Evolutionary conservation across 2,329 filamentous ascomycete species (phyloP), one percentile per base, ranked within the genome.

Genomic region (Ceratocystis ficicola): DNA sequence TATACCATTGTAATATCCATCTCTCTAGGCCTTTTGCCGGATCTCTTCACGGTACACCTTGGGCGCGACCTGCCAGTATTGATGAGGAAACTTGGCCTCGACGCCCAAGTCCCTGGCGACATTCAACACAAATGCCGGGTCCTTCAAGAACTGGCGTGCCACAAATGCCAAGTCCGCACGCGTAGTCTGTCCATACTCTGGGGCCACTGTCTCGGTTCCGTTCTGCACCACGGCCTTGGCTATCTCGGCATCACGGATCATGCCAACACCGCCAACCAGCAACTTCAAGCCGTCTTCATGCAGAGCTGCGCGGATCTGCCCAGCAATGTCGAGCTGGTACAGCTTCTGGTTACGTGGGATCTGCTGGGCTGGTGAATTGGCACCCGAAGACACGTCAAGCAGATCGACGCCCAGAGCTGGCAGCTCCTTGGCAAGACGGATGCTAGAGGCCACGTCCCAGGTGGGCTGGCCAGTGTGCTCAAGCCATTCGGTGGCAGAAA

Each of bases 301-400:
- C 77, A 90, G 60, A 8, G 83, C 87, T 69, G 85, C 79, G 72
- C 93, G 89, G 69, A 95, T 83, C 41, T 80, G 78, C 60, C 84
- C 83, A 0, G 90, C 87, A 65, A 94, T 83, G 50, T 86, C 83
- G 25, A 86, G 81, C 77, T 95, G 91, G 78, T 89, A 93, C 48
- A 81, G 83, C 1, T 86, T 84, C 66, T 84, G 82, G 57, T 83
- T 81, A 12, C 80, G 71, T 22, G 82, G 75, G 69, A 90, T 83
- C 72, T 84, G 78, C 72, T 88, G 85, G 57, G 75, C 73, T 44
- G 78, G 74, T 72, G 85, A 82, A 73, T 89, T 88, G 48, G 89
- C 92, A 44, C 86, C 90, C 0, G 85, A 86, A 70, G 86, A 90
- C 66, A 95, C 84, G 73, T 96, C 92, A 36, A 96, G 80, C 17